Evolutionary conservation across 139 green algal genomes (phyloP).

Genomic region (Klebsormidium nitens): DNA sequence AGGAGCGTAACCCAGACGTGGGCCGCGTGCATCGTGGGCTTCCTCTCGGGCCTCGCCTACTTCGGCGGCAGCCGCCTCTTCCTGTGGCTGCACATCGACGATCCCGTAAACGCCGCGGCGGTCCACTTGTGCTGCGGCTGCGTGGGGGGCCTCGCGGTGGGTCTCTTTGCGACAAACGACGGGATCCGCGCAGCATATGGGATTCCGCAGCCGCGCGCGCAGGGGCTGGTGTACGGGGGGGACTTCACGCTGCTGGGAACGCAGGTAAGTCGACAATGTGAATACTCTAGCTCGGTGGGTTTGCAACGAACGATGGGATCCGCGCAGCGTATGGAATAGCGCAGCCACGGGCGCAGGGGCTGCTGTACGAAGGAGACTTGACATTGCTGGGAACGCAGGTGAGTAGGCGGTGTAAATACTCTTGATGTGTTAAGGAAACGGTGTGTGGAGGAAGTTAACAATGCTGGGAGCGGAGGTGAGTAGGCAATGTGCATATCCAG

Average conservation of each 20-base stretch:
- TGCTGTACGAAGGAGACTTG: neutral
- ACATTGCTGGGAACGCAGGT: neutral
- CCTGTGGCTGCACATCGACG: conserved; percentile 57
- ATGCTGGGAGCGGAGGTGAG: conserved; percentile 34
- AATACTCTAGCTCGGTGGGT: neutral
- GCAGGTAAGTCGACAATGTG: conserved; percentile 18
- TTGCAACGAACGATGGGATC: neutral
- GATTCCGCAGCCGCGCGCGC: conserved; percentile 8
- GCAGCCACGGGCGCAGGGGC: no score
- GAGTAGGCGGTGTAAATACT: neutral
- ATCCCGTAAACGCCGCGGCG: conserved; percentile 52
- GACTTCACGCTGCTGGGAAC: conserved; percentile 20
- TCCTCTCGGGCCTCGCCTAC: conserved; percentile 51
- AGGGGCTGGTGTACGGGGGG: conserved; percentile 41
- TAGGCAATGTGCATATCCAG: neutral
- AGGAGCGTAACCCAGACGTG: conserved; percentile 62
- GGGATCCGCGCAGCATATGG: conserved; percentile 9
- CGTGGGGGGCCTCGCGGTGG: conserved; percentile 34
- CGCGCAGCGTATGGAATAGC: neutral
- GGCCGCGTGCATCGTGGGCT: conserved; percentile 72
- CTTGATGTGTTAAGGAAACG: neutral
- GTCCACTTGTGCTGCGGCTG: conserved; percentile 60
- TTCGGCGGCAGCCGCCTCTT: conserved; percentile 46
- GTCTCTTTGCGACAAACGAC: conserved; percentile 38
- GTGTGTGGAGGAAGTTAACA: neutral